A percentile compares a stretch with the other conserved stretches of the same genome.
phyloP scores from a whole-genome alignment of 2,329 filamentous ascomycete species.

The Kalaharituber pfeilii region DNA sequence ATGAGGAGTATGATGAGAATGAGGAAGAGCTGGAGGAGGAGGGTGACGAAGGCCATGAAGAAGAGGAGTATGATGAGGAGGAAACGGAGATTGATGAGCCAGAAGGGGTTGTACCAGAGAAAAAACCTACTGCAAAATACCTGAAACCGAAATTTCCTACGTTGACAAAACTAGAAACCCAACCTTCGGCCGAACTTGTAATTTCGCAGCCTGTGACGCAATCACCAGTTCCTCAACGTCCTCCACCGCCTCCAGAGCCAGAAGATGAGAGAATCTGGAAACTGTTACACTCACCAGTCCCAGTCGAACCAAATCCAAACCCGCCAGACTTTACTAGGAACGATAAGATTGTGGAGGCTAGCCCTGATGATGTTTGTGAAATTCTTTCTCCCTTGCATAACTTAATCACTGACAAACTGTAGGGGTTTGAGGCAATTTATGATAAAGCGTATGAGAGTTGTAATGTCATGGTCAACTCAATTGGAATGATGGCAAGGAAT shows the following conservation, averaged over 20 bases:
- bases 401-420: constrained; percentile 26
- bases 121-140: constrained; percentile 4
- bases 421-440: constrained; percentile 33
- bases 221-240: too few species aligned
- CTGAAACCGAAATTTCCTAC: constrained; percentile 9
- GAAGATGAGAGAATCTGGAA: constrained; percentile 17
- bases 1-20: constrained; percentile 34
- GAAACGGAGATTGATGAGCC: constrained; percentile 6
- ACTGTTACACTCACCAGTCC: constrained; percentile 5
- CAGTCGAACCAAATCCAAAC: constrained; percentile 11
- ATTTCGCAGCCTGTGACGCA: too few species aligned
- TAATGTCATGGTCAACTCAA: constrained; percentile 84
- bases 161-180: background rate
- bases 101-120: constrained; percentile 2
- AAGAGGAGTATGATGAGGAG: constrained; percentile 11
- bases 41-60: constrained; percentile 12
- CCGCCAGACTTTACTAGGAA: constrained; percentile 8
- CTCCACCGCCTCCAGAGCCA: constrained; percentile 1
- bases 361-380: constrained; percentile 13
- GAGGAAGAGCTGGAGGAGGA: constrained; percentile 12
- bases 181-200: background rate
- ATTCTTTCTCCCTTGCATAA: constrained; percentile 27
- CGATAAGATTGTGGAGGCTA: constrained; percentile 14
- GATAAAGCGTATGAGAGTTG: constrained; percentile 52
- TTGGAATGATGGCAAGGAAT: constrained; percentile 67